Evolutionary conservation across 2,329 filamentous ascomycete species (phyloP), one percentile per base, ranked within the genome.

Genomic region (Aspergillus sojae): DNA sequence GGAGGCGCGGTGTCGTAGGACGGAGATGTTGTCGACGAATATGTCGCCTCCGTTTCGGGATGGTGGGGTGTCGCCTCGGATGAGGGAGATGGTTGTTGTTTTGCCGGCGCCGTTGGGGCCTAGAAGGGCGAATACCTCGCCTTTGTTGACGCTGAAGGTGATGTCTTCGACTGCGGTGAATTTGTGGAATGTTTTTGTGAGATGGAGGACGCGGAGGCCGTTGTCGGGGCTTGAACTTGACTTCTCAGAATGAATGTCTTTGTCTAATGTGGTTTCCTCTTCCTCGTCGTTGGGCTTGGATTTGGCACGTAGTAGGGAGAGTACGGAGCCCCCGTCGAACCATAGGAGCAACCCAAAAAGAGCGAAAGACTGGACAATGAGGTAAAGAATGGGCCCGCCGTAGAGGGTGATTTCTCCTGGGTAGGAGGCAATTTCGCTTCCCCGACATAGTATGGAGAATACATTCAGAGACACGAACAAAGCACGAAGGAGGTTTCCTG

Each of bases 31-130:
- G 72, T 96, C 91, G 43, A 97, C 90, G 48, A 93, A 85, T 5
- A 97, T 87, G 62, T 96, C 91, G 36, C 93, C 92, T n/a, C 87
- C 86, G 60, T 88, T 86, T 60, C 80, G 82, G 21, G 86, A 88
- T 0, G 93, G 93, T 58, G 88, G 88, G 32, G 94, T 85, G 71
- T 97, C 94, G n/a, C 94, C 94, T 65, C 94, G 88, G 68, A 98
- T 93, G 50, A 97, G 82, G 1, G 90, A 92, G 70, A 97, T 96
- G 0, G 91, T 96, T 0, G 93, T 96, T 0, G 90, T 93, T 72
- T 97, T 97, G 62, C 94, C 94, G 1, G 94, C 94, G 28, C 94
- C 93, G 73, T 97, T 97, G 19, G 94, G 93, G 0, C 94, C 94
- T 1, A 98, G 85, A 0, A 97, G 84, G 0, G 93, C 93, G 78